Evolutionary conservation across 2,329 filamentous ascomycete genomes (phyloP).

Genomic region (Sporothrix pallida): DNA sequence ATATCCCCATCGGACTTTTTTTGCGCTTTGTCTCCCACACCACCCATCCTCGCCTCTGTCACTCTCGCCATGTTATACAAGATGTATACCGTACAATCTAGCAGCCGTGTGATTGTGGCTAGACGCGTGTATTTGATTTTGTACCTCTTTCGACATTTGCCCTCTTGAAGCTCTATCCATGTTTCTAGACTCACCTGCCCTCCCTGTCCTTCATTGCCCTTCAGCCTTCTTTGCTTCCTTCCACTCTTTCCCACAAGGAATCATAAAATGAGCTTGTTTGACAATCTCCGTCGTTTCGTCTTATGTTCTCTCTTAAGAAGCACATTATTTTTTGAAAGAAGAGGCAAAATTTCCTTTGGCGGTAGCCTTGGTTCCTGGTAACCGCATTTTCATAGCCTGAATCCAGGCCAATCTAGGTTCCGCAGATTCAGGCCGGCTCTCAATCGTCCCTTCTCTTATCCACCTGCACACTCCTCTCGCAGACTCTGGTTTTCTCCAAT

Average conservation of each 20-base stretch:
- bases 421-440: constrained; percentile 36
- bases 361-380: constrained; percentile 39
- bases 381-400: constrained; percentile 40
- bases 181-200: background rate
- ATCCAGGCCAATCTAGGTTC: constrained; percentile 38
- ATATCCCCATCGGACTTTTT: constrained; percentile 30
- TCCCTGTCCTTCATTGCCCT: no score
- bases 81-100: background rate
- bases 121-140: background rate
- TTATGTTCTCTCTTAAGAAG: background rate
- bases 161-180: background rate
- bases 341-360: background rate
- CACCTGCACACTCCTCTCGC: background rate
- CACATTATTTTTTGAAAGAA: background rate
- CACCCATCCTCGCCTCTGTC: background rate
- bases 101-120: background rate
- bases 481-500: background rate
- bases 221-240: background rate
- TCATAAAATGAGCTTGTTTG: background rate
- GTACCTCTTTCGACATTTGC: background rate
- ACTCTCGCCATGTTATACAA: background rate
- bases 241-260: background rate
- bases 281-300: background rate
- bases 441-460: background rate
- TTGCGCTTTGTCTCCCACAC: constrained; percentile 13